Evolutionary conservation across 768 basidiomycete species (phyloP).

Genomic region (Gloeopeniophorella convolvens): DNA sequence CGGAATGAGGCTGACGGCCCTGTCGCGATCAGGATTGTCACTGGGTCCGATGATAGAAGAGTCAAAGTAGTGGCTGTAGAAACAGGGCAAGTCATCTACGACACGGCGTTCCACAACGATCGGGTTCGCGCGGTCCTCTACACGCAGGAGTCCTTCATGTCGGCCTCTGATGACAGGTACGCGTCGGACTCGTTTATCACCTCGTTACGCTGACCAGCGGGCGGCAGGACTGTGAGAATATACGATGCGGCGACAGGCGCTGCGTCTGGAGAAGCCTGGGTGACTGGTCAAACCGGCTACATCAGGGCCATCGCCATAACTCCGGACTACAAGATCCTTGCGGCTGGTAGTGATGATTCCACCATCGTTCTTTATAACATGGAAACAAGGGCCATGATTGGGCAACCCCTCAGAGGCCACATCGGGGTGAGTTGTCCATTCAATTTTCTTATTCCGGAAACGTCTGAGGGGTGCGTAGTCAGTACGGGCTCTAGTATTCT

Average conservation of each 20-base stretch:
- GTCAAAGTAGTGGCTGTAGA: conserved; percentile 8
- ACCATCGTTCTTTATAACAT: conserved; percentile 10
- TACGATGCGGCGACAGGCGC: conserved; percentile 9
- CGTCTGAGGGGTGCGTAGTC: background rate
- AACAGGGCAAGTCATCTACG: conserved; percentile 3
- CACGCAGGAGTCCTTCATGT: conserved; percentile 5
- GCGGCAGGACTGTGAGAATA: conserved; percentile 10
- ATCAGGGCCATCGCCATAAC: conserved; percentile 24
- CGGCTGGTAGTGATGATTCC: conserved; percentile 4
- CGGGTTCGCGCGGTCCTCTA: conserved; percentile 5
- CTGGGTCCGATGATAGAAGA: conserved; percentile 10
- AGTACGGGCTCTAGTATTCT: conserved; percentile 4
- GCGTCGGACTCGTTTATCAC: background rate
- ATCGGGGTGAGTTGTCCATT: conserved; percentile 1
- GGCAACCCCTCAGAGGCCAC: conserved; percentile 5
- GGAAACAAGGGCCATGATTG: background rate
- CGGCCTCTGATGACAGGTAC: conserved; percentile 7
- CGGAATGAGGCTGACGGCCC: background rate
- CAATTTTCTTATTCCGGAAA: background rate
- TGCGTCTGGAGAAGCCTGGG: conserved; percentile 3
- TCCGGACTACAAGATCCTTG: conserved; percentile 23
- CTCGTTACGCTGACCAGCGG: background rate
- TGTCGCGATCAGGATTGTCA: conserved; percentile 5
- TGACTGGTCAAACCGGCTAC: conserved; percentile 5
- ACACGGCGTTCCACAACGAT: conserved; percentile 10